Conservation (phyloP, 2,329 filamentous ascomycete genomes). For the Daldinia sp. region DNA sequence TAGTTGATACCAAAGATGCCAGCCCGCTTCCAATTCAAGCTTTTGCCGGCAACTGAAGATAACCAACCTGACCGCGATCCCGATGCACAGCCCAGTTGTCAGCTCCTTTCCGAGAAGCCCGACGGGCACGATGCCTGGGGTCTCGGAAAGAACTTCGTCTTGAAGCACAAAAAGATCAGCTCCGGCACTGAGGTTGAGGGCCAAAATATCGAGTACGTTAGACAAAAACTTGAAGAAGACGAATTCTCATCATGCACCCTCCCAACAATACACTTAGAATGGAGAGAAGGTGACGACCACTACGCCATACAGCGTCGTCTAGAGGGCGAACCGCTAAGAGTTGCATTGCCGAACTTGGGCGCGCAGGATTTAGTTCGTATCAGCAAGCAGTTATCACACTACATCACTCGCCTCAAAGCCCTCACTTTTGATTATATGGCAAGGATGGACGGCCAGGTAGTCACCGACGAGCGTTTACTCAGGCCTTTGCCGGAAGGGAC, state of each 20-base stretch:
- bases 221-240: neutral
- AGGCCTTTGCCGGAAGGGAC: neutral
- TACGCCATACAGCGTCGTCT: constrained; percentile 16
- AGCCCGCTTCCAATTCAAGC: constrained; percentile 21
- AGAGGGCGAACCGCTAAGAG: constrained; percentile 16
- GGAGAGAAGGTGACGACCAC: constrained; percentile 17
- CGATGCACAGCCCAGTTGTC: constrained; percentile 1
- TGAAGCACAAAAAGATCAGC: constrained; percentile 10
- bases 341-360: neutral
- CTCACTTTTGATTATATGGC: constrained; percentile 3
- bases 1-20: constrained; percentile 11
- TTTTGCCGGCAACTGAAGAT: neutral
- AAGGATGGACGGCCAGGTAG: constrained; percentile 14
- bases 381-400: constrained; percentile 5
- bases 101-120: constrained; percentile 8
- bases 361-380: constrained; percentile 14
- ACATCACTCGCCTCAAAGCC: constrained; percentile 2
- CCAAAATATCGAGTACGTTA: constrained; percentile 4
- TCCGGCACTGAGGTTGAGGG: constrained; percentile 16
- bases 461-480: constrained; percentile 20
- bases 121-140: constrained; percentile 10
- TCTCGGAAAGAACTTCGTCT: constrained; percentile 9
- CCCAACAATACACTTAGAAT: neutral
- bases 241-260: neutral
- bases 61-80: neutral